Evolutionary conservation across 1,284 basidiomycete species (phyloP), one percentile per base, ranked within the genome.

Genomic region (Coniophora puteana): DNA sequence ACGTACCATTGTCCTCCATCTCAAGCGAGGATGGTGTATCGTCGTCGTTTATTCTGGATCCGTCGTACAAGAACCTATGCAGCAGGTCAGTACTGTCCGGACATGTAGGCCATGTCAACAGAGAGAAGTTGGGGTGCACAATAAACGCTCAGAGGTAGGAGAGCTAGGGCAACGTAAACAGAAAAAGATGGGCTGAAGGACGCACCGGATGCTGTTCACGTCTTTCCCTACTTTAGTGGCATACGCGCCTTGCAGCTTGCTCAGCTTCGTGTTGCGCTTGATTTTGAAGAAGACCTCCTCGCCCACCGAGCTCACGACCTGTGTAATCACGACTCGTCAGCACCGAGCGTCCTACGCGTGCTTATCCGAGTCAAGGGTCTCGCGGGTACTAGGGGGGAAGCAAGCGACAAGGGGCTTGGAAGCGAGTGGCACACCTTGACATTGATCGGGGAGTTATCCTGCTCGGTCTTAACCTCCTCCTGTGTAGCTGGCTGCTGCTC

Each of bases 251-350:
- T 94, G 84, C 20, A 97, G 79, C 73, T 97, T 97, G 72, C 83
- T 89, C 49, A 96, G 69, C 74, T 89, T 93, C 36, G 93, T 96
- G 59, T 80, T 91, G 55, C 87, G 82, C 73, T 96, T 96, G 69
- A 97, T 96, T 78, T 97, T 97, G 80, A 97, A 97, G 69, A 92
- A 96, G 31, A 96, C 91, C 63, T 97, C 93, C 44, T 94, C 88
- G 36, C 90, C 89, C 17, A 74, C 67, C 27, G 86, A 78, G 45
- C 80, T 84, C 37, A 87, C 78, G 40, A 90, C 88, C 86, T 89
- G 49, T 21, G n/a, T 8, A 24, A 33, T 46, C 17, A 46, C n/a
- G n/a, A n/a, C n/a, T n/a, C n/a, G n/a, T n/a, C n/a, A n/a, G n/a
- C n/a, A n/a, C n/a, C n/a, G n/a, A n/a, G n/a, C 26, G 14, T 27